Percentiles rank a stretch among this genome's conserved stretches.
phyloP scores from a whole-genome alignment of 192 early-diverging fungal genomes.

The Lobosporangium transversale region DNA sequence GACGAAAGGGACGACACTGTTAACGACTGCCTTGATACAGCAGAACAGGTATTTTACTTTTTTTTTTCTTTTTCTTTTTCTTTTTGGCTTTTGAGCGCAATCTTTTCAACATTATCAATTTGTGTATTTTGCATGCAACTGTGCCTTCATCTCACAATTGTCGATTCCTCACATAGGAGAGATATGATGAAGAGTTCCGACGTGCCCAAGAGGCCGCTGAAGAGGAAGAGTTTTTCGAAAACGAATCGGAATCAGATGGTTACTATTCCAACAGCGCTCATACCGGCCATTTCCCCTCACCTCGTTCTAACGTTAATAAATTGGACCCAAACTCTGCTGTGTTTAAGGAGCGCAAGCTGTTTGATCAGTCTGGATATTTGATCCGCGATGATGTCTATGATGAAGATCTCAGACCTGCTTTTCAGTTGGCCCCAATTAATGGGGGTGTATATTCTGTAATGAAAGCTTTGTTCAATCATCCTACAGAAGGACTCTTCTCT shows the following conservation, averaged over 20 bases:
- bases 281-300: slow-evolving; percentile 41
- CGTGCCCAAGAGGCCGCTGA: slow-evolving; percentile 30
- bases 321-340: slow-evolving; percentile 57
- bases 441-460: slow-evolving; percentile 68
- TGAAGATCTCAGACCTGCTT: slow-evolving; percentile 64
- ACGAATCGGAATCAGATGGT: slow-evolving; percentile 15
- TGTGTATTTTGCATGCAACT: too few species aligned
- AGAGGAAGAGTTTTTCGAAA: slow-evolving; percentile 38
- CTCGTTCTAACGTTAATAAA: slow-evolving; percentile 25
- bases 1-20: slow-evolving; percentile 52
- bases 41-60: slow-evolving; percentile 38
- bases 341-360: slow-evolving; percentile 54
- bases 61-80: neutral
- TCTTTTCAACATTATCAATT: too few species aligned
- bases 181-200: slow-evolving; percentile 41
- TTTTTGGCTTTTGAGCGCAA: too few species aligned
- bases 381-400: slow-evolving; percentile 61
- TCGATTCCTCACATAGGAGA: slow-evolving; percentile 9
- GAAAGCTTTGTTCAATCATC: slow-evolving; percentile 63
- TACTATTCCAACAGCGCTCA: slow-evolving; percentile 31
- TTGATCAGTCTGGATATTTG: slow-evolving; percentile 73
- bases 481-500: slow-evolving; percentile 69
- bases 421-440: slow-evolving; percentile 70
- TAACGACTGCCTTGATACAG: slow-evolving; percentile 24
- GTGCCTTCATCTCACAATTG: too few species aligned